A percentile compares a stretch with the other conserved stretches of the same genome.
Conservation (phyloP, 2,329 filamentous ascomycete species). For the Hypoxylon sp. region DNA sequence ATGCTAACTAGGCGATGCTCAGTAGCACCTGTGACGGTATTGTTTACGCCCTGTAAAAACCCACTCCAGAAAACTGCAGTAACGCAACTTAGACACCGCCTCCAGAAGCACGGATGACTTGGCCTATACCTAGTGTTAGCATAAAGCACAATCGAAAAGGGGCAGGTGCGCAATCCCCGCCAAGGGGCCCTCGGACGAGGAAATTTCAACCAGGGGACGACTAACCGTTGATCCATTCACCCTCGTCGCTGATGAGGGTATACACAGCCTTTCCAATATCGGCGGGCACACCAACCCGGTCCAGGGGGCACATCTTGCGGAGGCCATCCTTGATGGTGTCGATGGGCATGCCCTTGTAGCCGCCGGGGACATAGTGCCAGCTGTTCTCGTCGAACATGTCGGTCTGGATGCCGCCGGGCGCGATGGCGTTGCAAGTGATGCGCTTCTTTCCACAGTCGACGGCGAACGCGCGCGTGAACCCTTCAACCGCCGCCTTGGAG, state of each 20-base stretch:
- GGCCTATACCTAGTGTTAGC: slow-evolving; percentile 37
- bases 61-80: no score
- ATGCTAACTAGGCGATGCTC: no score
- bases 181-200: no score
- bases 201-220: slow-evolving; percentile 11
- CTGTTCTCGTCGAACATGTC: slow-evolving; percentile 80
- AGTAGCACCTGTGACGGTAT: no score
- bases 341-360: slow-evolving; percentile 59
- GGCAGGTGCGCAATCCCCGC: no score
- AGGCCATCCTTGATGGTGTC: slow-evolving; percentile 64
- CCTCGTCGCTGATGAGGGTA: slow-evolving; percentile 64
- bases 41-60: no score
- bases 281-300: slow-evolving; percentile 64
- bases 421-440: slow-evolving; percentile 77
- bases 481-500: slow-evolving; percentile 76
- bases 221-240: slow-evolving; percentile 72
- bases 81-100: slow-evolving; percentile 42
- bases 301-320: slow-evolving; percentile 65
- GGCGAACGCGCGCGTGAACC: slow-evolving; percentile 75
- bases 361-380: slow-evolving; percentile 70
- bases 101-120: slow-evolving; percentile 48
- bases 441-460: slow-evolving; percentile 74
- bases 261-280: slow-evolving; percentile 68
- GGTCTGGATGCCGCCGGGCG: slow-evolving; percentile 76
- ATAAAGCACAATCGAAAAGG: background rate